phyloP scores from a whole-genome alignment of 371 early-diverging fungal species.

The Rhizopus microsporus region DNA sequence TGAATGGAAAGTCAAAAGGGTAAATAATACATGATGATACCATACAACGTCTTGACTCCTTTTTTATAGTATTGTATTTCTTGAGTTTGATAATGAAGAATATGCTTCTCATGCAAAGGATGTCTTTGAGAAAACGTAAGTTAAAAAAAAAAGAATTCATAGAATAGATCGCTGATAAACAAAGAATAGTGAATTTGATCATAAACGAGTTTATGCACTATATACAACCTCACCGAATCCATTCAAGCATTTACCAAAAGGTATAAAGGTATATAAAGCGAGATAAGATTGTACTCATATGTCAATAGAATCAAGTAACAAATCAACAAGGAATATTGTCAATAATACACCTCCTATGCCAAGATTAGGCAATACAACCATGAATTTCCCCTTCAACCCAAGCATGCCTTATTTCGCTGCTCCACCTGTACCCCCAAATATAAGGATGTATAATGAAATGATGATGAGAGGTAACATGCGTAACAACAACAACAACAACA shows the following conservation, averaged over 20 bases:
- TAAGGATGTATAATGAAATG: constrained; percentile 25
- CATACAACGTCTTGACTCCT: background rate
- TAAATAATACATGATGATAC: constrained; percentile 11
- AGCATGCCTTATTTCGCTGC: constrained; percentile 4
- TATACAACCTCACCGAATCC: constrained; percentile 47
- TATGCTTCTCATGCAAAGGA: constrained; percentile 44
- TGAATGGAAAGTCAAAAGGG: constrained; percentile 70
- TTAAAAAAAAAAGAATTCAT: background rate
- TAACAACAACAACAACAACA: constrained; percentile 26
- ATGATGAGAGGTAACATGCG: constrained; percentile 32
- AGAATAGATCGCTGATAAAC: background rate
- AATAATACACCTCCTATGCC: constrained; percentile 30
- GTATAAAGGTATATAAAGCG: constrained; percentile 18
- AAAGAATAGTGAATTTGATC: constrained; percentile 36
- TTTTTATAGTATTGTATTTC: constrained; percentile 45
- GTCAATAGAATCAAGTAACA: constrained; percentile 24
- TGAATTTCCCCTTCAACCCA: constrained; percentile 2
- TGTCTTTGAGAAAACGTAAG: constrained; percentile 46
- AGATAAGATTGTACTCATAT: background rate
- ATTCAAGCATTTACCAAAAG: constrained; percentile 54
- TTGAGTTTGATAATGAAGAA: constrained; percentile 47
- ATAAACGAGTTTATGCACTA: constrained; percentile 34
- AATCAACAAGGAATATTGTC: constrained; percentile 26
- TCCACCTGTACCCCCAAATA: constrained; percentile 3
- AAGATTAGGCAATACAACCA: constrained; percentile 10